Conservation (phyloP, 495 filamentous ascomycete genomes). For the Daldinia bambusicola region DNA sequence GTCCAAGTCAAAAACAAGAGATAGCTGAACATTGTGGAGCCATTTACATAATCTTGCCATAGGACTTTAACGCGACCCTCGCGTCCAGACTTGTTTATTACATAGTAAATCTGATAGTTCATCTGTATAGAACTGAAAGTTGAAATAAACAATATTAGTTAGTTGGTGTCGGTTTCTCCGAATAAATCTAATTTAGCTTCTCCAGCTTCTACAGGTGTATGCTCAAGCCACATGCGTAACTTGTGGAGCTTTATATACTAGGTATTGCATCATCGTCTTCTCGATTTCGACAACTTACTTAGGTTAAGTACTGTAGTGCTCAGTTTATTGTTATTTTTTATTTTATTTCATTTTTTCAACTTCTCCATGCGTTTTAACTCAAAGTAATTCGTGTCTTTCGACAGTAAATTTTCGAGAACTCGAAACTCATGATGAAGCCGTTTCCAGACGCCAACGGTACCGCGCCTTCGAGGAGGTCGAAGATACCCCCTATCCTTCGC, state of each 20-base stretch:
- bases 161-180: neutral
- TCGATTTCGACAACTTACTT: neutral
- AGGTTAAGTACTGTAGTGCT: neutral
- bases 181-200: neutral
- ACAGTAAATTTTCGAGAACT: neutral
- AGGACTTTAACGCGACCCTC: too few relatives aligned
- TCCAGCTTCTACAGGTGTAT: too few relatives aligned
- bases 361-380: neutral
- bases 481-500: constrained; percentile 12
- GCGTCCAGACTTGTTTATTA: neutral
- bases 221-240: constrained; percentile 35
- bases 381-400: neutral
- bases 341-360: too few relatives aligned
- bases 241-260: constrained; percentile 10
- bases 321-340: neutral
- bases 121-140: neutral
- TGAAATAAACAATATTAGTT: constrained; percentile 21
- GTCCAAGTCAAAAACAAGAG: constrained; percentile 1
- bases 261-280: constrained; percentile 35
- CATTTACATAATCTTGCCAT: constrained; percentile 12
- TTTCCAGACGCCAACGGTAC: constrained; percentile 26
- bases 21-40: neutral
- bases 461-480: constrained; percentile 6
- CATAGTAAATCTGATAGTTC: too few relatives aligned
- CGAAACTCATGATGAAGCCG: constrained; percentile 32